Percentiles rank a stretch among this genome's conserved stretches.
These are phyloP conservation scores for Quercus tomentella DNA, from an alignment of 331 rosid genomes.

Conservation along the genomic window DNA sequence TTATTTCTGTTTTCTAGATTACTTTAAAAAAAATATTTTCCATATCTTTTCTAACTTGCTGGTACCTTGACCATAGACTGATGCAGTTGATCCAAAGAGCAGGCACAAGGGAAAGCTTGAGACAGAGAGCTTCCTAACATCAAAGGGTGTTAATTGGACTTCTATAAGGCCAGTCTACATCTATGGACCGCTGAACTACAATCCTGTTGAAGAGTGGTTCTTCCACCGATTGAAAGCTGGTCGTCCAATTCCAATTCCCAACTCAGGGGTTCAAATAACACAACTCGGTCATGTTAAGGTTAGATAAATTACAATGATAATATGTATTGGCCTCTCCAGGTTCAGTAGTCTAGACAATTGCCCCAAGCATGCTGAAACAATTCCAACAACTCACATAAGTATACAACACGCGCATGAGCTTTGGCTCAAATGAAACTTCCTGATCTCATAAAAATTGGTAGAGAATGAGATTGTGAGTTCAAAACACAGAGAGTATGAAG, in stretches of 20 bases:
- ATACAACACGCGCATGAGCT: too few relatives aligned
- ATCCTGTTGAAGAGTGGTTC: conserved; percentile 99
- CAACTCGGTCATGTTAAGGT: conserved; percentile 98
- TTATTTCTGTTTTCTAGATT: not conserved
- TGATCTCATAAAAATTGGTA: too few relatives aligned
- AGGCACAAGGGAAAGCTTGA: conserved; percentile 99
- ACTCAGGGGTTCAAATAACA: conserved; percentile 79
- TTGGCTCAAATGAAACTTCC: too few relatives aligned
- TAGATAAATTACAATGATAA: not conserved
- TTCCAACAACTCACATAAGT: not conserved
- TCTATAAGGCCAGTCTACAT: conserved; percentile 97
- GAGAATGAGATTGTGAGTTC: too few relatives aligned
- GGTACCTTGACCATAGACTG: conserved; percentile 42
- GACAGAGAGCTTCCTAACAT: conserved; percentile 72
- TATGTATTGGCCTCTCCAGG: not conserved
- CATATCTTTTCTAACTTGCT: not conserved
- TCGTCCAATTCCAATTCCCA: conserved; percentile 89
- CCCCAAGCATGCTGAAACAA: not conserved
- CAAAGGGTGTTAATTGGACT: conserved; percentile 86
- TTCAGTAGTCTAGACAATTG: not conserved
- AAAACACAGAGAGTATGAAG: too few relatives aligned
- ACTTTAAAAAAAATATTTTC: not conserved
- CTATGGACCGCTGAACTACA: conserved; percentile 93
- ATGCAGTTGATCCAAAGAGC: conserved; percentile 95
- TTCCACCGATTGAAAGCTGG: conserved; percentile 97